Conservation (phyloP, 2,329 filamentous ascomycete genomes). For the Orbilia blumenaviensis region DNA sequence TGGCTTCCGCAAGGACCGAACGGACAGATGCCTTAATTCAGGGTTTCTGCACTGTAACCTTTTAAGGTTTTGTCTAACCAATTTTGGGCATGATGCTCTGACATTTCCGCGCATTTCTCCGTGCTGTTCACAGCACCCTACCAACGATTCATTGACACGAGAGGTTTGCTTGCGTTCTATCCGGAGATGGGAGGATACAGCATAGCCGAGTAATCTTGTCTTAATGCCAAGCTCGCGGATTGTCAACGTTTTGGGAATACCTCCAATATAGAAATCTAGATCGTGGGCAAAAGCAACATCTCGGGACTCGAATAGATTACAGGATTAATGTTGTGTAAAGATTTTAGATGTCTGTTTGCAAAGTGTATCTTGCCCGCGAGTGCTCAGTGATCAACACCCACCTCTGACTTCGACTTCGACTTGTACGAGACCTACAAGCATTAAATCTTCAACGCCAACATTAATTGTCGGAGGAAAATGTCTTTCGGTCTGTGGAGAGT, state of each 20-base stretch:
- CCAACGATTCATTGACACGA: background rate
- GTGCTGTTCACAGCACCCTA: background rate
- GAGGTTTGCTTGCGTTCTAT: background rate
- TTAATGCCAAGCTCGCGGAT: slow-evolving; percentile 11
- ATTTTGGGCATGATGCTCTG: background rate
- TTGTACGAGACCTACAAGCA: too few relatives aligned
- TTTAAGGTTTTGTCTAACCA: slow-evolving; percentile 5
- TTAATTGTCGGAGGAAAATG: too few relatives aligned
- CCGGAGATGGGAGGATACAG: slow-evolving; percentile 11
- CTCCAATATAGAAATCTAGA: background rate
- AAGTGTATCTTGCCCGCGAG: too few relatives aligned
- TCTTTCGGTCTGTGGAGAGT: too few relatives aligned
- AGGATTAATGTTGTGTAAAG: too few relatives aligned
- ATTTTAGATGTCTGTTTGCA: background rate
- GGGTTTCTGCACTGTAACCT: slow-evolving; percentile 40
- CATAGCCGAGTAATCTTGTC: background rate
- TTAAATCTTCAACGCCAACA: too few relatives aligned
- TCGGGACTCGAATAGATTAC: background rate
- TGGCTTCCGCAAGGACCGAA: background rate
- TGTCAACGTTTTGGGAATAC: slow-evolving; percentile 2
- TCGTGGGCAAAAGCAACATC: background rate
- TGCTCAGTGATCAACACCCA: too few relatives aligned
- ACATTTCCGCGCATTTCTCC: background rate
- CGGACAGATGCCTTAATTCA: slow-evolving; percentile 12
- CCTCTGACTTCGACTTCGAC: too few relatives aligned